These are phyloP conservation scores for Solanum chilense DNA, from an alignment of 257 asterid genomes.

Conservation along the genomic window DNA sequence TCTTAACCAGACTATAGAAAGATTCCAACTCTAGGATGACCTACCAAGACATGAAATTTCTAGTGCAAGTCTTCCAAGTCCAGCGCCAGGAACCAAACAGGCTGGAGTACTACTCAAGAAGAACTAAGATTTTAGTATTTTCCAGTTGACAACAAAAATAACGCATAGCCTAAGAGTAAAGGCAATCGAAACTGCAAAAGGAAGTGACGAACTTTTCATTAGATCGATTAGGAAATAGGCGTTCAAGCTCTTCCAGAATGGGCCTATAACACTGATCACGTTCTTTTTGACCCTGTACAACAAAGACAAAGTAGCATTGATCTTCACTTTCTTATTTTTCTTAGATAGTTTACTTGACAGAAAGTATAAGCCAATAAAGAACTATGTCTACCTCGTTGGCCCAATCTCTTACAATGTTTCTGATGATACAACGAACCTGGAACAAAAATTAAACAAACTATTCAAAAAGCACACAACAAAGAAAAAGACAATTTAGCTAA, in stretches of 20 bases:
- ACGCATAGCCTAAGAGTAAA: neutral
- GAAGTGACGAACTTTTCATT: constrained; percentile 34
- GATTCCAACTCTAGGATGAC: constrained; percentile 4
- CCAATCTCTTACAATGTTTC: constrained; percentile 98
- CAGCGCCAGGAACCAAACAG: constrained; percentile 98
- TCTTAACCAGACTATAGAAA: neutral
- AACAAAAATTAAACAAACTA: neutral
- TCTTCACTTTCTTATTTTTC: neutral
- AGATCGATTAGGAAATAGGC: constrained; percentile 54
- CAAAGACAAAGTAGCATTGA: neutral
- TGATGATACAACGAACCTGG: constrained; percentile 91
- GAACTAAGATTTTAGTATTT: constrained; percentile 16
- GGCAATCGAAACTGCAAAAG: neutral
- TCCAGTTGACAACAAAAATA: neutral
- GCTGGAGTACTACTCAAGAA: constrained; percentile 63
- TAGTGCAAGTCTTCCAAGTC: constrained; percentile 95
- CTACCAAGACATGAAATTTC: constrained; percentile 88
- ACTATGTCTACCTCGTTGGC: constrained; percentile 64
- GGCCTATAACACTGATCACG: constrained; percentile 94
- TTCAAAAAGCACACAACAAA: neutral
- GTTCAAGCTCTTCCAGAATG: constrained; percentile 73
- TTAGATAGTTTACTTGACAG: neutral
- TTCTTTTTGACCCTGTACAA: constrained; percentile 69
- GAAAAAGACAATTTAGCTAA: neutral
- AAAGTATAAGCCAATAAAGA: constrained; percentile 1